Conservation (phyloP, 441 rosid species). For the Aquilaria agallochum region DNA sequence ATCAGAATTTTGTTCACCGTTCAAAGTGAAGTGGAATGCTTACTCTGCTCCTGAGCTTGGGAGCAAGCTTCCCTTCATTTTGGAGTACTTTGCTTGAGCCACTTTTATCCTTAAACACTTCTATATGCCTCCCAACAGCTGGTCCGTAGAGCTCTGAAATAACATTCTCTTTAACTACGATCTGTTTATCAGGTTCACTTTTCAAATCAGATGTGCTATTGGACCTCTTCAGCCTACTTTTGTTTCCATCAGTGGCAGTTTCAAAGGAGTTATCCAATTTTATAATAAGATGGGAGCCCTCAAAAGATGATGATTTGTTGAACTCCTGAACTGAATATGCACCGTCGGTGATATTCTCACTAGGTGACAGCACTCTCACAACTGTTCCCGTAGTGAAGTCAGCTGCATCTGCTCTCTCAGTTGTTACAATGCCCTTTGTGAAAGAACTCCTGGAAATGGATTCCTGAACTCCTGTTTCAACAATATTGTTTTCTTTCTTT, state of each 20-base stretch:
- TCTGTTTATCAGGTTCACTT: conserved; percentile 38
- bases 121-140: conserved; percentile 36
- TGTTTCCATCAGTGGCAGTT: conserved; percentile 42
- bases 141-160: conserved; percentile 67
- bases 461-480: conserved; percentile 25
- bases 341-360: conserved; percentile 18
- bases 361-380: conserved; percentile 26
- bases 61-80: conserved; percentile 38
- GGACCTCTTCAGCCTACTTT: conserved; percentile 72
- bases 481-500: conserved; percentile 66
- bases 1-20: too few relatives aligned
- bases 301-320: conserved; percentile 27
- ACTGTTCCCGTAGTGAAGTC: conserved; percentile 30
- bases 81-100: conserved; percentile 28
- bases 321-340: conserved; percentile 22
- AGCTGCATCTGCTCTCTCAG: conserved; percentile 18
- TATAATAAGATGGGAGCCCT: conserved; percentile 21
- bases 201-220: conserved; percentile 75
- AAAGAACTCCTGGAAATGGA: conserved; percentile 27
- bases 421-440: conserved; percentile 15
- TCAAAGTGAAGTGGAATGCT: conserved; percentile 16
- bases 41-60: conserved; percentile 76
- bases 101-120: conserved; percentile 27
- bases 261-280: conserved; percentile 23
- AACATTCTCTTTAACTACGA: conserved; percentile 45